Evolutionary conservation across 257 asterid species (phyloP).

Genomic region (Primulina eburnea): DNA sequence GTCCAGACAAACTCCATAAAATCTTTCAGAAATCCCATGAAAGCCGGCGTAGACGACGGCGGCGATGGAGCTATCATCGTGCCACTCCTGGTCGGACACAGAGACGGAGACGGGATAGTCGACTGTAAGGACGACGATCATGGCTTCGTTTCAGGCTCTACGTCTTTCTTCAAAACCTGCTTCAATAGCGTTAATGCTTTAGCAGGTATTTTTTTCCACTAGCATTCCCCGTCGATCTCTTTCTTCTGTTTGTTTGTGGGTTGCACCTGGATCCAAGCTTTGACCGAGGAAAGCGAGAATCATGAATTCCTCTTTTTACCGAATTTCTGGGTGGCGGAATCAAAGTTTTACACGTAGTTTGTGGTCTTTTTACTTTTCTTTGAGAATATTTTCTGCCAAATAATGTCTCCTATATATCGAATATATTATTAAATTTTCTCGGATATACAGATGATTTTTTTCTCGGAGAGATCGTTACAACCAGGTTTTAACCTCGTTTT

Average conservation of each 20-base stretch:
- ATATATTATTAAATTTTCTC: too few relatives aligned
- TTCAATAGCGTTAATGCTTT: conserved; percentile 86
- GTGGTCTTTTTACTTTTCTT: not conserved
- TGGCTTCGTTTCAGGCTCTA: conserved; percentile 35
- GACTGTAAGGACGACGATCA: not conserved
- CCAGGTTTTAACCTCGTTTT: too few relatives aligned
- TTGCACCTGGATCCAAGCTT: conserved; percentile 26
- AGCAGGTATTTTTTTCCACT: conserved; percentile 33
- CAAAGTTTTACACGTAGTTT: not conserved
- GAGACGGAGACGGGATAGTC: conserved; percentile 4
- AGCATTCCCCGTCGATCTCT: not conserved
- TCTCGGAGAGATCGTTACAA: too few relatives aligned
- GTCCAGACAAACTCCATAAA: too few relatives aligned
- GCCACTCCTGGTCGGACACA: conserved; percentile 28
- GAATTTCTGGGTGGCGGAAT: not conserved
- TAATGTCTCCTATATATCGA: too few relatives aligned
- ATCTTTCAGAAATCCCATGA: conserved; percentile 22
- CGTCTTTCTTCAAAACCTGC: conserved; percentile 79
- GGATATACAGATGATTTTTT: too few relatives aligned
- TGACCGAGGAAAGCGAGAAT: not conserved
- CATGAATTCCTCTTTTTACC: not conserved
- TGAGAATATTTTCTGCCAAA: too few relatives aligned
- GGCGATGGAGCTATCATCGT: conserved; percentile 14
- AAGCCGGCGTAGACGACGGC: conserved; percentile 19
- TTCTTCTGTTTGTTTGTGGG: not conserved